Conservation (phyloP, 2,329 filamentous ascomycete genomes). For the Cytospora piceicola region DNA sequence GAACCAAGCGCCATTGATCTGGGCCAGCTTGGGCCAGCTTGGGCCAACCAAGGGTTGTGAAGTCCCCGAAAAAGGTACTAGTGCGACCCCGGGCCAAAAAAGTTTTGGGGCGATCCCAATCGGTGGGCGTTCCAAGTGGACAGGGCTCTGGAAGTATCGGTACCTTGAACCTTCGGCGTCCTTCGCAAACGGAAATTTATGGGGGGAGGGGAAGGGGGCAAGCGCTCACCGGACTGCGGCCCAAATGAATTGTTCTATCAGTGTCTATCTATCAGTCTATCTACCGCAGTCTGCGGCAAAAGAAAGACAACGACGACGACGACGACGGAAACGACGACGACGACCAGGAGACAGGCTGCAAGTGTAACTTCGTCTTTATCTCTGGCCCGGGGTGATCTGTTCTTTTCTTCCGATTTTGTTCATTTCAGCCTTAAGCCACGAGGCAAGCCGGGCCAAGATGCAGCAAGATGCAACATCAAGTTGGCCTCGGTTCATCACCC, state of each 20-base stretch:
- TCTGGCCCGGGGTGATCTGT: neutral
- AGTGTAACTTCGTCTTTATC: neutral
- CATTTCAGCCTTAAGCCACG: neutral
- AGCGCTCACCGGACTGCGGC: neutral
- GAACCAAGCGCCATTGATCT: neutral
- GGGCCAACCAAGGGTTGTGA: neutral
- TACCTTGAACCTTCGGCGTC: conserved; percentile 3
- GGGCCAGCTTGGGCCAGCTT: conserved; percentile 8
- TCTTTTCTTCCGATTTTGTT: neutral
- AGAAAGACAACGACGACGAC: neutral
- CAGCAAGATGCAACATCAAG: neutral
- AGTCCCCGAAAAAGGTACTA: conserved; percentile 17
- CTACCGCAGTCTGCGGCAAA: no score
- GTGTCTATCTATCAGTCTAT: no score
- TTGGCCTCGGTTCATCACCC: neutral
- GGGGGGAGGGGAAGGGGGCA: no score
- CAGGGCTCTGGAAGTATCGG: conserved; percentile 9
- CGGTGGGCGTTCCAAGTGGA: conserved; percentile 23
- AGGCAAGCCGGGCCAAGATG: neutral
- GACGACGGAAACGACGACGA: no score
- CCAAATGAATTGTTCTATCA: no score
- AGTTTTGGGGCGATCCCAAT: conserved; percentile 29
- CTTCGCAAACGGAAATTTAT: no score
- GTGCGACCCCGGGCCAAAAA: conserved; percentile 23
- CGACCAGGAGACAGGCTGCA: neutral